Percentiles rank a stretch among this genome's conserved stretches.
phyloP scores from a whole-genome alignment of 2,329 filamentous ascomycete species.

The Daldinia eschscholtzii region DNA sequence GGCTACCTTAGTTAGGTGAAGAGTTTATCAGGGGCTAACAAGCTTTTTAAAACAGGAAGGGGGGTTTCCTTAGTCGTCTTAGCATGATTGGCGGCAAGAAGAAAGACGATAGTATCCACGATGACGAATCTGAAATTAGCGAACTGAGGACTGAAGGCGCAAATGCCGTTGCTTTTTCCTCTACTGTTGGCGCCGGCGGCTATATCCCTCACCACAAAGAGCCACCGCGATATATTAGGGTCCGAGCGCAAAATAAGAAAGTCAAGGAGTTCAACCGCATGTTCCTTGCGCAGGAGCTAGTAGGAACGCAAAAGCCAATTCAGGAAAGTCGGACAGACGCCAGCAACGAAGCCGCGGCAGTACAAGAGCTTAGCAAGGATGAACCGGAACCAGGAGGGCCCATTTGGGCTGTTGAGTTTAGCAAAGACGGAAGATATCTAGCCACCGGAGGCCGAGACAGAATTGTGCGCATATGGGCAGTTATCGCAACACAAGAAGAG shows the following conservation, averaged over 20 bases:
- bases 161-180: conserved; percentile 85
- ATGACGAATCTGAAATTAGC: conserved; percentile 77
- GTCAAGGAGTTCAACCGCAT: conserved; percentile 84
- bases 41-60: conserved; percentile 71
- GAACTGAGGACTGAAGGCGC: conserved; percentile 80
- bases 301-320: conserved; percentile 63
- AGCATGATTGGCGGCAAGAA: conserved; percentile 85
- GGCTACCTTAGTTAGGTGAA: conserved; percentile 15
- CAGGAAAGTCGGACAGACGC: conserved; percentile 46
- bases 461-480: conserved; percentile 87
- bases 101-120: conserved; percentile 67
- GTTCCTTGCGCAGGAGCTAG: conserved; percentile 93
- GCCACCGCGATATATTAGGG: conserved; percentile 90
- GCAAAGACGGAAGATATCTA: conserved; percentile 88
- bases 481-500: conserved; percentile 86
- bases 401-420: conserved; percentile 94
- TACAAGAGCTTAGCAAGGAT: conserved; percentile 52
- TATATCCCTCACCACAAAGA: conserved; percentile 90
- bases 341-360: conserved; percentile 46
- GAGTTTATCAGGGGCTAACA: conserved; percentile 20
- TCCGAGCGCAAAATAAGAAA: conserved; percentile 84
- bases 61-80: conserved; percentile 86
- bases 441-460: conserved; percentile 93
- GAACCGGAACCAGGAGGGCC: conserved; percentile 69
- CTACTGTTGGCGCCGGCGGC: conserved; percentile 76